A percentile compares a stretch with the other conserved stretches of the same genome.
Conservation (phyloP, 225 moss, liverwort and hornwort species). For the Polytrichum commune region DNA sequence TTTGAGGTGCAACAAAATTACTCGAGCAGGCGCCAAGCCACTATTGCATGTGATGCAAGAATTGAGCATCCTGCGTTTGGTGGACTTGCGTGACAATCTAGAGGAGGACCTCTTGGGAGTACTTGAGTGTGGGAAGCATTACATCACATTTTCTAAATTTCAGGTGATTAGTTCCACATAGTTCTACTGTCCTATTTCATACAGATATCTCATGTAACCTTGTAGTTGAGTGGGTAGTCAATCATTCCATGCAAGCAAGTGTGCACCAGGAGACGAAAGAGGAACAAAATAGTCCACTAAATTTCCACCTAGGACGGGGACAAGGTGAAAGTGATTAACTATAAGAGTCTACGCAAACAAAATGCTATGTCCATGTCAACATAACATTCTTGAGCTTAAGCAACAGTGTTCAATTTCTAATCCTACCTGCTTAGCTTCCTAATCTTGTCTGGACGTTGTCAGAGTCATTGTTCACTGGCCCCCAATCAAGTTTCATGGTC, state of each 20-base stretch:
- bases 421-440: too few species aligned
- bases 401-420: too few species aligned
- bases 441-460: too few species aligned
- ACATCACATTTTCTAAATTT: constrained; percentile 39
- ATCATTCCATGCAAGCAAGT: neutral
- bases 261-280: too few species aligned
- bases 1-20: constrained; percentile 70
- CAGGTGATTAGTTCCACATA: constrained; percentile 22
- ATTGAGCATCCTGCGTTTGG: constrained; percentile 52
- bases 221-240: neutral
- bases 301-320: neutral
- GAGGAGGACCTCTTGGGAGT: constrained; percentile 63
- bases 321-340: neutral
- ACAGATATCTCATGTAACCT: neutral
- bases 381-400: too few species aligned
- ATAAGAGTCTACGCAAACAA: neutral
- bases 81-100: constrained; percentile 73
- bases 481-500: too few species aligned
- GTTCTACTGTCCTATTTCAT: neutral
- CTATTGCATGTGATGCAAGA: constrained; percentile 58
- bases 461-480: too few species aligned
- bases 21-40: constrained; percentile 59
- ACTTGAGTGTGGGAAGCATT: constrained; percentile 64
- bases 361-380: neutral
- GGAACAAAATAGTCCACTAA: too few species aligned